phyloP scores from a whole-genome alignment of 2,329 filamentous ascomycete species.

The Cordyceps militaris region DNA sequence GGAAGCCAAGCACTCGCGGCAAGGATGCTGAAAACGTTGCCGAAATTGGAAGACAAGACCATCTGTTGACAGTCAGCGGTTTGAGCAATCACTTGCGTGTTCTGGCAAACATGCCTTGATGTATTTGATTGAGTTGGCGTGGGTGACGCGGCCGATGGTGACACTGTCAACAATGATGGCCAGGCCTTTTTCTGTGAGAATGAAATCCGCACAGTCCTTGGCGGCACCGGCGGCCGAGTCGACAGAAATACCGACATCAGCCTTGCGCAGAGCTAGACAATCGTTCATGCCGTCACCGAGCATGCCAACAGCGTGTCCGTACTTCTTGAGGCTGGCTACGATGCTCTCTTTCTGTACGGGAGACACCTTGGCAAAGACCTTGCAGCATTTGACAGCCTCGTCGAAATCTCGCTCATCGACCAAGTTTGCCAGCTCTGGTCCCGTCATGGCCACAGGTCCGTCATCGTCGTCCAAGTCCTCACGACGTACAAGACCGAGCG shows the following conservation, averaged over 20 bases:
- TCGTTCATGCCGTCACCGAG: conserved; percentile 26
- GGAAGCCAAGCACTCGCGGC: conserved; percentile 23
- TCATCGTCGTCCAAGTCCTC: conserved; percentile 15
- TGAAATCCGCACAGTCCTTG: conserved; percentile 24
- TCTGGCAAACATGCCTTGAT: conserved; percentile 18
- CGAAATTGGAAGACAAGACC: conserved; percentile 26
- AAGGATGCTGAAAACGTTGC: conserved; percentile 25
- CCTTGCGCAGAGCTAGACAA: conserved; percentile 22
- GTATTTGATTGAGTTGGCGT: conserved; percentile 25
- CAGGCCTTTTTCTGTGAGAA: conserved; percentile 25
- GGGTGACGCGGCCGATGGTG: conserved; percentile 20
- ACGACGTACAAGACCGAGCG: conserved; percentile 18
- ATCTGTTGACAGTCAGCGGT: conserved; percentile 15
- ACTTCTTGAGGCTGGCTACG: conserved; percentile 18
- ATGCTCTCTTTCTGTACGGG: conserved; percentile 23
- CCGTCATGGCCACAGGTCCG: conserved; percentile 21
- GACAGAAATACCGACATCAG: conserved; percentile 25
- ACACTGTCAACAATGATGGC: conserved; percentile 22
- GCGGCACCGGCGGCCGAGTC: conserved; percentile 24
- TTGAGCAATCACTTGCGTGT: background rate
- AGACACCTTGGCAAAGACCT: conserved; percentile 24
- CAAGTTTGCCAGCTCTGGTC: conserved; percentile 18
- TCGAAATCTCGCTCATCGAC: conserved; percentile 18
- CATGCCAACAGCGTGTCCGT: conserved; percentile 24
- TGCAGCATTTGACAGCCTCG: conserved; percentile 19